Percentiles rank a stretch among this genome's conserved stretches.
These are phyloP conservation scores for Meyerozyma sp. DNA, from an alignment of 1,139 yeast genomes.

Conservation along the genomic window DNA sequence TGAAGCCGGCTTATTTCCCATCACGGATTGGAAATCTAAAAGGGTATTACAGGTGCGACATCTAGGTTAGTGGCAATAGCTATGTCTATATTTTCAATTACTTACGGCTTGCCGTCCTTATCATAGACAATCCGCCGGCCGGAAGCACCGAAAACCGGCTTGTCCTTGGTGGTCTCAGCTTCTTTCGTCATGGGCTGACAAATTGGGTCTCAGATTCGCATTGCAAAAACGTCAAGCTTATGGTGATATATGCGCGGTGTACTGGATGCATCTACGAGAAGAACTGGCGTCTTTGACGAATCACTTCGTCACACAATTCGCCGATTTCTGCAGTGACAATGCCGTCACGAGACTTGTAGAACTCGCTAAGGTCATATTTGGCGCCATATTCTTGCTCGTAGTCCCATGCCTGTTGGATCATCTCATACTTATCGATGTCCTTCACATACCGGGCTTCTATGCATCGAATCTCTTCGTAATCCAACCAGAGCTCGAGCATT, in stretches of 20 bases:
- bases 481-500: conserved; percentile 74
- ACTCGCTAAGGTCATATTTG: conserved; percentile 58
- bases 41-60: conserved; percentile 83
- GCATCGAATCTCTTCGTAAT: conserved; percentile 80
- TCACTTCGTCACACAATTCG: conserved; percentile 62
- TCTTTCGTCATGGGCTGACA: neutral
- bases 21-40: conserved; percentile 67
- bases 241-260: neutral
- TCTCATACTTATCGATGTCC: conserved; percentile 91
- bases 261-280: neutral
- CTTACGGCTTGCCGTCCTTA: conserved; percentile 88
- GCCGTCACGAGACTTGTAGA: conserved; percentile 55
- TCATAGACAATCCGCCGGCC: conserved; percentile 76
- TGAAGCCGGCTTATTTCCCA: conserved; percentile 19
- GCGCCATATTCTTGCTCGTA: conserved; percentile 67
- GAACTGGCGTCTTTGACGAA: conserved; percentile 49
- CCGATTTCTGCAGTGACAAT: conserved; percentile 72
- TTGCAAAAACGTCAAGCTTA: neutral
- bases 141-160: conserved; percentile 46
- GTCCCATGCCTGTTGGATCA: conserved; percentile 86
- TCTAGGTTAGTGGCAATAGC: conserved; percentile 20
- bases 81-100: conserved; percentile 7
- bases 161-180: conserved; percentile 2
- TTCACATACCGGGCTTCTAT: conserved; percentile 86
- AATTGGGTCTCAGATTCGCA: neutral